Base-by-base conservation (phyloP, 2,329 filamentous ascomycete species). In the Coniochaeta sp. region DNA sequence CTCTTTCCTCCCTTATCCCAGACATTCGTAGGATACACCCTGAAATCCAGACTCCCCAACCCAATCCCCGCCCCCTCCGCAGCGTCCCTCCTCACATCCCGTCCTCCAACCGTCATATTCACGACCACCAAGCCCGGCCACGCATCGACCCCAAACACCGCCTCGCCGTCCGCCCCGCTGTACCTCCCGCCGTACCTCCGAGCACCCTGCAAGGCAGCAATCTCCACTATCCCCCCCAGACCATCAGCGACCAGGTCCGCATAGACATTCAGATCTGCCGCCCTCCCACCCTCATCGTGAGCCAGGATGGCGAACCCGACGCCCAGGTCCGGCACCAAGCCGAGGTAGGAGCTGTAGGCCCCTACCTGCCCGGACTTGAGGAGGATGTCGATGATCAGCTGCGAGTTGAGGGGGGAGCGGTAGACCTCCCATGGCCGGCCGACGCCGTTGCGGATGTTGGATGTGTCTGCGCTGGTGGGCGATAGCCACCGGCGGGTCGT, bases 361-460 rank as follows among this genome's bases (percentile, higher is more conserved):
- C 68, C 66, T 6, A 73, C 61, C 0, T 58, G 31, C 3, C 70
- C 71, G 5, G 61, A 64, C 57, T 72, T 73, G 5, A 68, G 71
- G 43, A 68, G 50, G 1, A 65, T 64, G 19, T 72, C 67, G 0
- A 71, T 3, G 0, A 73, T 64, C 0, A 69, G 66, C 0, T 64
- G 65, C 16, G 66, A 67, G 14, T 63, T 58, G 1, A 63, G 52
- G 0, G 61, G 56, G 0, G 70, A 67, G 16, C 68, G 70, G 52
- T 72, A 72, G 1, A 73, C 64, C 57, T 73, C 71, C 71, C 71
- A 73, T 0, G 71, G 71, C 6, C 65, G 63, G 1, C 71, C 71
- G 5, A 71, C 71, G 1, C 68, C 69, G 43, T 73, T 73, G 26
- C 71, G 71, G 1, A 73, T 60, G 59, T 73, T 73, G 1, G 71